phyloP scores from a whole-genome alignment of 441 rosid genomes.

The Melastoma candidum region DNA sequence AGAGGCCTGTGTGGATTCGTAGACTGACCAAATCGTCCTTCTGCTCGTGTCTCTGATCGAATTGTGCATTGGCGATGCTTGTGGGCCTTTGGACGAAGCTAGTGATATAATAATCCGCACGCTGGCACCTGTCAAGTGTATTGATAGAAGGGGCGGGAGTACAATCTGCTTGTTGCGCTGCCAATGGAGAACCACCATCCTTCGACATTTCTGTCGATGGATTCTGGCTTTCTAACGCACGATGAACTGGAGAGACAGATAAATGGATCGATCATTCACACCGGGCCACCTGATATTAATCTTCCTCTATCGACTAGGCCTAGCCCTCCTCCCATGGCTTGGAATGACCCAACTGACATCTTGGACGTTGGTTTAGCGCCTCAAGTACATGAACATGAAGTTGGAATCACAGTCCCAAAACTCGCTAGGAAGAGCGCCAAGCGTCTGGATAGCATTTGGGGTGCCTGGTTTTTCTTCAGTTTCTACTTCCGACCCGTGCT shows the following conservation, averaged over 20 bases:
- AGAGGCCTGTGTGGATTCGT: constrained; percentile 71
- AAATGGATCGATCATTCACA: constrained; percentile 39
- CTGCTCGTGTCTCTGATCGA: constrained; percentile 12
- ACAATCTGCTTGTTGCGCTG: constrained; percentile 44
- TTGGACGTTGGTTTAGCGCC: constrained; percentile 64
- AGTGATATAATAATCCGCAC: constrained; percentile 15
- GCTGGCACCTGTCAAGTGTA: constrained; percentile 8
- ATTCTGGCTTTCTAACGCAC: constrained; percentile 55
- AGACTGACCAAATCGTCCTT: constrained; percentile 34
- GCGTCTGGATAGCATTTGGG: constrained; percentile 81
- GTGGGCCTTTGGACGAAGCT: constrained; percentile 11
- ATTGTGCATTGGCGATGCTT: constrained; percentile 17
- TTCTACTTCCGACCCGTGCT: constrained; percentile 79
- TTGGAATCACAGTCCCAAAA: constrained; percentile 50
- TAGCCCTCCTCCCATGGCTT: constrained; percentile 49
- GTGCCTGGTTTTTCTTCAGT: constrained; percentile 88
- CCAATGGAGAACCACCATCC: constrained; percentile 84
- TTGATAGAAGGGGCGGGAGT: constrained; percentile 37
- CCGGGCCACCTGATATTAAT: constrained; percentile 77
- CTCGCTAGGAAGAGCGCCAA: constrained; percentile 56
- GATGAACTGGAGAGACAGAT: constrained; percentile 74
- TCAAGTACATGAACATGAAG: constrained; percentile 60
- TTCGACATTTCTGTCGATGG: constrained; percentile 79
- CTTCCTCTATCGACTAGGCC: constrained; percentile 69
- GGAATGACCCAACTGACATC: constrained; percentile 69